Conservation (phyloP, 1,139 yeast genomes). For the Blastobotrys elegans region DNA sequence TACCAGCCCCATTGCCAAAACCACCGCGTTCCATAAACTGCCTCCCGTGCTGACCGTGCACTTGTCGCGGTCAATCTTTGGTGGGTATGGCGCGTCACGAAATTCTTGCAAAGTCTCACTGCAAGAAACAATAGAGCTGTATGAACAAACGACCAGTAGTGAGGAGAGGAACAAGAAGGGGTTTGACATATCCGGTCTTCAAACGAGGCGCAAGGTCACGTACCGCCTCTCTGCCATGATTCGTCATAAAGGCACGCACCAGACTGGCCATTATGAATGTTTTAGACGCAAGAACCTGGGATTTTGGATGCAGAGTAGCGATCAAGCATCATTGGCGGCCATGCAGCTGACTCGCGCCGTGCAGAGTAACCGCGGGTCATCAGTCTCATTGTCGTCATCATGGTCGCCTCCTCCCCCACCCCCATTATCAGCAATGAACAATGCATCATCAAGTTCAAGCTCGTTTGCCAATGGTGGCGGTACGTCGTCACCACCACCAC, state of each 20-base stretch:
- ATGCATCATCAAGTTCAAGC: background rate
- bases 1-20: constrained; percentile 63
- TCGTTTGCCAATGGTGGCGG: background rate
- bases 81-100: constrained; percentile 65
- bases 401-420: background rate
- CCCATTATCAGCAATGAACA: background rate
- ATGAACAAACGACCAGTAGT: constrained; percentile 39
- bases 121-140: constrained; percentile 50
- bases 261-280: constrained; percentile 68
- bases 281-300: constrained; percentile 31
- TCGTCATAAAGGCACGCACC: constrained; percentile 84
- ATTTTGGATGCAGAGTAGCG: constrained; percentile 22
- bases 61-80: constrained; percentile 73
- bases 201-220: constrained; percentile 17
- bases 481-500: background rate
- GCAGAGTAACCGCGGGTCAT: background rate
- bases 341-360: constrained; percentile 1
- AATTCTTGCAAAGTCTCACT: constrained; percentile 72
- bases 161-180: constrained; percentile 19
- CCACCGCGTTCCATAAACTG: constrained; percentile 54
- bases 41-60: constrained; percentile 74
- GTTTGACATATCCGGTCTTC: background rate
- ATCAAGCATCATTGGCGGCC: constrained; percentile 3
- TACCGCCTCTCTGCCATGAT: constrained; percentile 69
- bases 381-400: background rate